Percentiles rank a stretch among this genome's conserved stretches.
Evolutionary conservation across 768 basidiomycete species (phyloP).

Genomic region (Kwoniella botswanensis): DNA sequence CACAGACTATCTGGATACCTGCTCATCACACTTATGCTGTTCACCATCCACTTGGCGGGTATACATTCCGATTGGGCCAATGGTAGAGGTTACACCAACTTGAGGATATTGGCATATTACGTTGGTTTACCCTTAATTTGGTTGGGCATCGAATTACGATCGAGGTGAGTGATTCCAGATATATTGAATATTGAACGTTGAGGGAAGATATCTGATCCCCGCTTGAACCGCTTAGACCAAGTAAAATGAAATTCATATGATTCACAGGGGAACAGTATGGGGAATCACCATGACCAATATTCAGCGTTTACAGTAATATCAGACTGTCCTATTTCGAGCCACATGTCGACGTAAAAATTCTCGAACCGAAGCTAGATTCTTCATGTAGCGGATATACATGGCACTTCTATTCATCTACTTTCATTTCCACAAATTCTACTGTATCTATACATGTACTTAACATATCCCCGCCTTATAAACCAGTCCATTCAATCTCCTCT

Average conservation of each 20-base stretch:
- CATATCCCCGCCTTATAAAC: conserved; percentile 17
- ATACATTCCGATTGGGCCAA: conserved; percentile 68
- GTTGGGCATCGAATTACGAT: conserved; percentile 37
- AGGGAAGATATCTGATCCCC: not conserved
- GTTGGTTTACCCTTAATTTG: conserved; percentile 48
- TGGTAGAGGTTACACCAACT: conserved; percentile 26
- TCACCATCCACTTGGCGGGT: conserved; percentile 73
- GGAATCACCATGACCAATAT: not conserved
- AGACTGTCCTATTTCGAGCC: not conserved
- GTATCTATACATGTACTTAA: not conserved
- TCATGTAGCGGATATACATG: too few relatives aligned
- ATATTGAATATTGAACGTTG: not conserved
- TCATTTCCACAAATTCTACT: not conserved
- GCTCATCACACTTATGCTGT: conserved; percentile 67
- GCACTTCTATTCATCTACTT: too few relatives aligned
- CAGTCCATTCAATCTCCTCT: conserved; percentile 50
- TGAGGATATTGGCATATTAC: conserved; percentile 48
- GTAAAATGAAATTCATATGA: conserved; percentile 46
- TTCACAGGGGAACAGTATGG: not conserved
- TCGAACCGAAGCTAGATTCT: too few relatives aligned
- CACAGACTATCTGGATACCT: conserved; percentile 74
- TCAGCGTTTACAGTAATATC: not conserved
- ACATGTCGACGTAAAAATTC: too few relatives aligned
- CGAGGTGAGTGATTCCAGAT: conserved; percentile 37
- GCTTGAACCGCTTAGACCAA: conserved; percentile 22